Conservation (phyloP, 345 rosid genomes). For the Salix viminalis region DNA sequence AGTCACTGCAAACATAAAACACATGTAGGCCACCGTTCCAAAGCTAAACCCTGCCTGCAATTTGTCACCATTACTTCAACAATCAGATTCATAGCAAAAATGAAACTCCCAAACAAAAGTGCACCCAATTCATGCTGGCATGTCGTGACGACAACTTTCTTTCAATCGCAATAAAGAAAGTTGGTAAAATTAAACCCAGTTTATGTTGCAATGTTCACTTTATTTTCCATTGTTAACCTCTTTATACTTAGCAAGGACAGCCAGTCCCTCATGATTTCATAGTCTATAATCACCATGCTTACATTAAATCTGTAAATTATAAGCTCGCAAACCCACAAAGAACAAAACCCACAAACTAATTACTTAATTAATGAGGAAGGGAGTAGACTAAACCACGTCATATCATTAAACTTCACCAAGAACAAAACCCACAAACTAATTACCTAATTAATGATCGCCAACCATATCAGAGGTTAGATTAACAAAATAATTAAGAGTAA, state of each 20-base stretch:
- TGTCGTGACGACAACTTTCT: not conserved
- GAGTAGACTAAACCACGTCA: not conserved
- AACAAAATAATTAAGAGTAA: not conserved
- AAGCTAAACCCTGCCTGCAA: constrained; percentile 79
- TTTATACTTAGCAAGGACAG: not conserved
- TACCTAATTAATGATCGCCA: not conserved
- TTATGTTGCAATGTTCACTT: not conserved
- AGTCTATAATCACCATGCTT: not conserved
- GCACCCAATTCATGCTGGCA: not conserved
- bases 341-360: not conserved
- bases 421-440: not conserved
- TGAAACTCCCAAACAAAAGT: not conserved
- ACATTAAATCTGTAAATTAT: not conserved
- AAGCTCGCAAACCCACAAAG: not conserved
- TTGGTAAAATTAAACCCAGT: not conserved
- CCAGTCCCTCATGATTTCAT: not conserved
- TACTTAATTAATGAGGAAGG: not conserved
- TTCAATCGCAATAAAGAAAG: not conserved
- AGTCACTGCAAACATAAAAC: constrained; percentile 84
- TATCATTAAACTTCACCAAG: too few relatives aligned
- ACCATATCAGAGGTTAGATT: not conserved
- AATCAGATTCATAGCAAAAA: not conserved
- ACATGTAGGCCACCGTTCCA: constrained; percentile 76
- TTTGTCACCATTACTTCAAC: not conserved
- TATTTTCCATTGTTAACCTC: not conserved